Evolutionary conservation across 2,329 filamentous ascomycete species (phyloP).

Genomic region (Hortaea sp.): DNA sequence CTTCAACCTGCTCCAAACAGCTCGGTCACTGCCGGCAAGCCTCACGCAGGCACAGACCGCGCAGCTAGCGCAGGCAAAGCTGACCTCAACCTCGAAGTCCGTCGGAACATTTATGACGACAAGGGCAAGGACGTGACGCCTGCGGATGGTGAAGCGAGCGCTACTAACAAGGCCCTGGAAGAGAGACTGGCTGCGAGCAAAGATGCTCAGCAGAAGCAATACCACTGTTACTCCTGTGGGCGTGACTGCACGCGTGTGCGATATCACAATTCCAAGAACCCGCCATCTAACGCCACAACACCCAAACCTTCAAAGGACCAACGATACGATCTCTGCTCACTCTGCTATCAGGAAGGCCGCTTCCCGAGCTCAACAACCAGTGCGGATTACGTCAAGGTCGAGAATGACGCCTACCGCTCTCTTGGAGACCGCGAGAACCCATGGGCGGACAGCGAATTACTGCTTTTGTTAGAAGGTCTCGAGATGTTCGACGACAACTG

Average conservation of each 20-base stretch:
- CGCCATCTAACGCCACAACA: slow-evolving; percentile 33
- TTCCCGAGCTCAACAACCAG: slow-evolving; percentile 70
- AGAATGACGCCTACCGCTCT: slow-evolving; percentile 73
- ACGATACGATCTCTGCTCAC: slow-evolving; percentile 83
- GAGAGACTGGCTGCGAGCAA: slow-evolving; percentile 37
- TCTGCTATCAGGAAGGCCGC: slow-evolving; percentile 76
- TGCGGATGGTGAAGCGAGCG: slow-evolving; percentile 29
- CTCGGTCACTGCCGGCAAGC: slow-evolving; percentile 48
- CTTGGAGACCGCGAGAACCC: slow-evolving; percentile 74
- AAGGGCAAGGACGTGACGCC: slow-evolving; percentile 77
- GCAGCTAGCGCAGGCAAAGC: slow-evolving; percentile 60
- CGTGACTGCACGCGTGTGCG: slow-evolving; percentile 72
- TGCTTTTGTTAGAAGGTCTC: slow-evolving; percentile 81
- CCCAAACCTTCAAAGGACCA: slow-evolving; percentile 47
- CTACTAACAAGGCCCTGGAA: slow-evolving; percentile 59
- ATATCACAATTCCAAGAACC: slow-evolving; percentile 59
- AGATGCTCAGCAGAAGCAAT: slow-evolving; percentile 50
- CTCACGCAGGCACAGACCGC: slow-evolving; percentile 58
- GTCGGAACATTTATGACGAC: slow-evolving; percentile 90
- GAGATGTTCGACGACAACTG: slow-evolving; percentile 95
- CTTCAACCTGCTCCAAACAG: slow-evolving; percentile 82
- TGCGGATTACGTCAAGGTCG: slow-evolving; percentile 76
- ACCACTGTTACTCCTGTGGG: slow-evolving; percentile 84
- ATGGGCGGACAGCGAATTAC: slow-evolving; percentile 82
- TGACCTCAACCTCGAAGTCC: slow-evolving; percentile 83